phyloP scores from a whole-genome alignment of 805 yeast species.

The Tetrapisispora namnaoensis region DNA sequence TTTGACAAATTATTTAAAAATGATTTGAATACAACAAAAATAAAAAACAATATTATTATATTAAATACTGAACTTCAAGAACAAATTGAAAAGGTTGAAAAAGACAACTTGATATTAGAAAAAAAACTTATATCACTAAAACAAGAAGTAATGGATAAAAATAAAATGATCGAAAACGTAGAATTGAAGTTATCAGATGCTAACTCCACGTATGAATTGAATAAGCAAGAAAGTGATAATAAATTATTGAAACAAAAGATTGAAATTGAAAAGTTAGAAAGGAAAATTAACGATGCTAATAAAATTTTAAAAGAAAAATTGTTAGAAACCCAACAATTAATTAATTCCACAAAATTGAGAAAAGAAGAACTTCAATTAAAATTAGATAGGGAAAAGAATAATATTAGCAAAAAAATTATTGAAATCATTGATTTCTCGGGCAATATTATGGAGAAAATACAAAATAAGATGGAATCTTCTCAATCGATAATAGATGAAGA shows the following conservation, averaged over 20 bases:
- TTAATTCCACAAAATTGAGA: slow-evolving; percentile 43
- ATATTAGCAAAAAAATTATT: slow-evolving; percentile 44
- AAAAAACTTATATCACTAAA: slow-evolving; percentile 47
- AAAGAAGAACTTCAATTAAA: slow-evolving; percentile 41
- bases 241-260: slow-evolving; percentile 40
- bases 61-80: slow-evolving; percentile 31
- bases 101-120: slow-evolving; percentile 31
- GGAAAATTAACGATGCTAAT: slow-evolving; percentile 6
- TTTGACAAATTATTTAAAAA: slow-evolving; percentile 8
- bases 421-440: slow-evolving; percentile 51
- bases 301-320: slow-evolving; percentile 32
- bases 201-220: slow-evolving; percentile 46
- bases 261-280: slow-evolving; percentile 57
- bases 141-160: slow-evolving; percentile 47
- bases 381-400: slow-evolving; percentile 38
- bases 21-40: slow-evolving; percentile 18
- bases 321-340: slow-evolving; percentile 39
- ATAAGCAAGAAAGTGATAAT: slow-evolving; percentile 43
- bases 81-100: slow-evolving; percentile 9
- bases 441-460: slow-evolving; percentile 57
- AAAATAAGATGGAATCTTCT: slow-evolving; percentile 20
- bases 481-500: slow-evolving; percentile 1
- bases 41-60: slow-evolving; percentile 23
- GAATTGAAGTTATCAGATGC: slow-evolving; percentile 46
- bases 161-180: slow-evolving; percentile 45